A percentile compares a stretch with the other conserved stretches of the same genome.
Conservation (phyloP, 2,329 filamentous ascomycete species). For the Aspergillaceae sp. region DNA sequence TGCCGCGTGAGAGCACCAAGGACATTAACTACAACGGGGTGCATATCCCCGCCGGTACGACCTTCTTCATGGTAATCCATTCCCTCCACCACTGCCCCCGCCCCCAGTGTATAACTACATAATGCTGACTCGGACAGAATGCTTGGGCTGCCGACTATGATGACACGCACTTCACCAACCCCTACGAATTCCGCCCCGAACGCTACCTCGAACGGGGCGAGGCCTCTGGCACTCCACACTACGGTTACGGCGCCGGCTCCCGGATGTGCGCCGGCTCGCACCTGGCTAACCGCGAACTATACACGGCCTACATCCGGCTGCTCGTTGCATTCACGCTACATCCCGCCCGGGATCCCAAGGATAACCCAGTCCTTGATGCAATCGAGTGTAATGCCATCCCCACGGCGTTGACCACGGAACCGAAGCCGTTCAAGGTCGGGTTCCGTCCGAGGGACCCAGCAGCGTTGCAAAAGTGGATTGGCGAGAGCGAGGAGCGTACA, state of each 20-base stretch:
- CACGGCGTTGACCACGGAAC: slow-evolving; percentile 53
- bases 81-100: background rate
- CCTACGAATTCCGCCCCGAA: slow-evolving; percentile 58
- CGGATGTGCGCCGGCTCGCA: slow-evolving; percentile 58
- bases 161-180: slow-evolving; percentile 55
- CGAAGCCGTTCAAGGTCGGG: slow-evolving; percentile 54
- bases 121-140: slow-evolving; percentile 38
- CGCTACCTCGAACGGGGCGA: slow-evolving; percentile 53
- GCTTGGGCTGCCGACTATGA: slow-evolving; percentile 70
- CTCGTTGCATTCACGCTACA: slow-evolving; percentile 52
- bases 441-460: slow-evolving; percentile 42
- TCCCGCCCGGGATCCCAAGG: slow-evolving; percentile 37
- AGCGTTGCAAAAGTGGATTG: slow-evolving; percentile 46
- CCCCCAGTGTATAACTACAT: slow-evolving; percentile 1
- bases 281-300: slow-evolving; percentile 56
- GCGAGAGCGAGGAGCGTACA: slow-evolving; percentile 45
- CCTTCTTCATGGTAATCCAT: slow-evolving; percentile 61
- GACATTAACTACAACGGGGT: slow-evolving; percentile 61
- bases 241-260: slow-evolving; percentile 54
- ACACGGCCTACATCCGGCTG: slow-evolving; percentile 51
- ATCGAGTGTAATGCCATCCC: slow-evolving; percentile 51
- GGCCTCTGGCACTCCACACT: slow-evolving; percentile 50
- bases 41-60: slow-evolving; percentile 64
- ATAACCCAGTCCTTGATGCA: slow-evolving; percentile 48
- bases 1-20: slow-evolving; percentile 63